phyloP scores from a whole-genome alignment of 1,284 basidiomycete genomes.

The Trametes sp. region DNA sequence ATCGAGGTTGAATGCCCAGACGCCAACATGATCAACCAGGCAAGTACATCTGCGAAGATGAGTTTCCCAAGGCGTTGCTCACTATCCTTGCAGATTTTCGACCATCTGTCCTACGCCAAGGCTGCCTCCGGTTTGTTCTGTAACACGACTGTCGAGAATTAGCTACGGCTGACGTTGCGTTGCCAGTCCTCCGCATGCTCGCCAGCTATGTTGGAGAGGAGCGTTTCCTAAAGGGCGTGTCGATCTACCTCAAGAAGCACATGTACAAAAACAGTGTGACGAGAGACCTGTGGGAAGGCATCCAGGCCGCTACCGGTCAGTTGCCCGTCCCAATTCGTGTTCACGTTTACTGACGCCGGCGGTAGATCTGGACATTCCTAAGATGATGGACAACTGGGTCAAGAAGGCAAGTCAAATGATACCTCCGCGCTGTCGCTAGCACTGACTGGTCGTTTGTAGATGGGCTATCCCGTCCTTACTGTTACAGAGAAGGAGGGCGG shows the following conservation, averaged over 20 bases:
- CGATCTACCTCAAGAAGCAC: slow-evolving; percentile 91
- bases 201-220: slow-evolving; percentile 91
- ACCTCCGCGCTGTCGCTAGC: background rate
- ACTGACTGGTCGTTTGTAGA: slow-evolving; percentile 46
- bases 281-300: slow-evolving; percentile 90
- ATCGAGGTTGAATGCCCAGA: slow-evolving; percentile 95
- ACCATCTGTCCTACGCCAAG: slow-evolving; percentile 87
- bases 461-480: slow-evolving; percentile 89
- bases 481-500: slow-evolving; percentile 81
- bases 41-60: slow-evolving; percentile 31
- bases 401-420: slow-evolving; percentile 67
- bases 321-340: background rate
- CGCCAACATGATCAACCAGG: slow-evolving; percentile 87
- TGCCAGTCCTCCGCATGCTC: slow-evolving; percentile 91
- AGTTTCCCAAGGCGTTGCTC: too few relatives aligned
- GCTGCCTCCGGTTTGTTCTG: slow-evolving; percentile 72
- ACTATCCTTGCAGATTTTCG: slow-evolving; percentile 87
- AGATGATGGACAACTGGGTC: slow-evolving; percentile 94
- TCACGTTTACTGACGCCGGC: background rate
- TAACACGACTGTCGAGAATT: background rate
- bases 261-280: slow-evolving; percentile 88
- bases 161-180: background rate
- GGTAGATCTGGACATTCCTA: slow-evolving; percentile 75
- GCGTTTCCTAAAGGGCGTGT: slow-evolving; percentile 86
- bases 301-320: slow-evolving; percentile 75